Base-by-base conservation (phyloP, 208 protist species). In the Leishmania tarentolae region DNA sequence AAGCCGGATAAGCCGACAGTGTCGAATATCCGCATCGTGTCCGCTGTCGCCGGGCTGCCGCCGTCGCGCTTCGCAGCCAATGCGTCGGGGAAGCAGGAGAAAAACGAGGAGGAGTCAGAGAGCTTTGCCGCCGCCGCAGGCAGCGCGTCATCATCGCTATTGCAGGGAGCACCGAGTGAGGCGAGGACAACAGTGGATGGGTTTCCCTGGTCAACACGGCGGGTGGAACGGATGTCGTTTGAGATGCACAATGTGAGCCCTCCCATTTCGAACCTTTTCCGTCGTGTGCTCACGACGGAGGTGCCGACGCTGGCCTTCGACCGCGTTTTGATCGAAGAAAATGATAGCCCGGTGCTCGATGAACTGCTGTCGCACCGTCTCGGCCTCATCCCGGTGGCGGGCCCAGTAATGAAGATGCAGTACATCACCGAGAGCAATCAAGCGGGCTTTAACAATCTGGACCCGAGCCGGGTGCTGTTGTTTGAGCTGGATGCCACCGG, bases 261-360 rank as follows among this genome's bases (percentile, higher is more conserved):
- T 2, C 95, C 95, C 24, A 91, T 99, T 74, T 99, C 99, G 21
- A 99, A 99, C 83, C 96, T 99, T 53, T 93, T 99, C 74, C 92
- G 99, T 24, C 94, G 99, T 21, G 96, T 99, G 19, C 91, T 99
- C 40, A 87, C 99, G 24, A 97, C 96, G 1, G 99, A 99, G 84
- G 97, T 99, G 35, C 98, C 99, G 35, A 99, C 99, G 31, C 95
- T 99, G 80, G 99, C 99, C 2, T 99, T 99, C 80, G 99, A 99
- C 83, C 95, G 97, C 71, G 95, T 99, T 21, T 87, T 98, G 44
- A 98, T 99, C 63, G 88, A 97, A 31, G 98, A 99, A 71, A 99
- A 99, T 89, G 99, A 99, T 46, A 96, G 97, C 28, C 97, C 99
- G 37, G 94, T 99, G 75, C 96, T 99, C 59, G 99, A 99, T 83